phyloP scores from a whole-genome alignment of 2,329 filamentous ascomycete genomes.

The Hypoxylon sp. region DNA sequence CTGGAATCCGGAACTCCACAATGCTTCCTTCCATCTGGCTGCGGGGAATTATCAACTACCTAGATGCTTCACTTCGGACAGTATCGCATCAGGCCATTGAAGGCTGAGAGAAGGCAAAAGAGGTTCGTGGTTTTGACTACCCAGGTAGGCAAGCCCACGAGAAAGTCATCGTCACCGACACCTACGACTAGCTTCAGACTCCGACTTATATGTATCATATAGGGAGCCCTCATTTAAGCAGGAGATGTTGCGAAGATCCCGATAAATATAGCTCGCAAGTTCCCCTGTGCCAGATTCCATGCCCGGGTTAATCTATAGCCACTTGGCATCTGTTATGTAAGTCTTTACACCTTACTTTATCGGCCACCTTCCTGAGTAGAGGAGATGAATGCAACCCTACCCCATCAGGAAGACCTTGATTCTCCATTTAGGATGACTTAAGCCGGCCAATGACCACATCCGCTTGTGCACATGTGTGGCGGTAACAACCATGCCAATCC shows the following conservation, averaged over 20 bases:
- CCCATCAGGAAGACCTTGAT: conserved; percentile 7
- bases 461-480: conserved; percentile 28
- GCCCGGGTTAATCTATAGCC: not conserved
- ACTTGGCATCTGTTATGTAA: not conserved
- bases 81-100: not conserved
- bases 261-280: conserved; percentile 1
- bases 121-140: not conserved
- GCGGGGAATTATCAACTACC: not conserved
- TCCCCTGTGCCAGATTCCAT: not conserved
- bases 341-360: conserved; percentile 9
- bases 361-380: conserved; percentile 37
- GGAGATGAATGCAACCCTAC: conserved; percentile 31
- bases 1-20: not conserved
- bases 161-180: not conserved
- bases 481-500: conserved; percentile 8
- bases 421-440: conserved; percentile 13
- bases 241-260: not conserved
- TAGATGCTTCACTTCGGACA: not conserved
- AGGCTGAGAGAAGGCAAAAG: not conserved
- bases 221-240: not conserved
- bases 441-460: conserved; percentile 25
- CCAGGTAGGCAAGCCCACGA: not conserved
- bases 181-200: not conserved
- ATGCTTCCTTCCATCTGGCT: not conserved
- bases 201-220: not conserved